Percentiles rank a stretch among this genome's conserved stretches.
Conservation (phyloP, 768 basidiomycete genomes). For the Boletus reticulatus region DNA sequence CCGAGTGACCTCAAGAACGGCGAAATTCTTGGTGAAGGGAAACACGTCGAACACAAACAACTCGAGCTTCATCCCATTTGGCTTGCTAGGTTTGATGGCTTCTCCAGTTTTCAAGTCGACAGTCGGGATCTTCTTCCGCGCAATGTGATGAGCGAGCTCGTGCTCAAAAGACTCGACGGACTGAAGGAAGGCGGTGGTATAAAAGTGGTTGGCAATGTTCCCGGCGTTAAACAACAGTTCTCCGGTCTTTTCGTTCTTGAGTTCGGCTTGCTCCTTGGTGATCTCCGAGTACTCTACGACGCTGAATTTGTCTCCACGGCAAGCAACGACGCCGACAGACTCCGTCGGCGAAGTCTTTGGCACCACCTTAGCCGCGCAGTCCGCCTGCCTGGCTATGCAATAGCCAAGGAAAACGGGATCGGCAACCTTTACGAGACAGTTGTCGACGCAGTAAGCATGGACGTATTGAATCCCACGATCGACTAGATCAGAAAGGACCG, state of each 20-base stretch:
- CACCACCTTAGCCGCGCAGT: constrained; percentile 96
- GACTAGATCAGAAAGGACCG: constrained; percentile 82
- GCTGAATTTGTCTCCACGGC: constrained; percentile 76
- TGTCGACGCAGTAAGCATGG: constrained; percentile 97
- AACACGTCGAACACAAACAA: constrained; percentile 99
- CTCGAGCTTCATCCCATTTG: constrained; percentile 99
- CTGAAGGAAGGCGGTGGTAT: constrained; percentile 83
- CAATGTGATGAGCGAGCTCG: constrained; percentile 95
- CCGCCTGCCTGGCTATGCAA: constrained; percentile 83
- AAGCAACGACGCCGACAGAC: constrained; percentile 92
- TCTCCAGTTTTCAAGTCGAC: constrained; percentile 70
- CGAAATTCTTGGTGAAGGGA: constrained; percentile 80
- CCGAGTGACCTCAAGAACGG: constrained; percentile 85
- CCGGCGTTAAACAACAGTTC: constrained; percentile 90
- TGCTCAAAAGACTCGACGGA: constrained; percentile 78
- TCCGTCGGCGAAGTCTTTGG: constrained; percentile 85
- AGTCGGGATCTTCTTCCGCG: constrained; percentile 93
- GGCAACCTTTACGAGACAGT: constrained; percentile 95
- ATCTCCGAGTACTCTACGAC: constrained; percentile 99
- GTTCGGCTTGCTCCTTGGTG: constrained; percentile 80
- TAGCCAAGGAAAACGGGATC: constrained; percentile 97
- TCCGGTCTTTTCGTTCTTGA: constrained; percentile 62
- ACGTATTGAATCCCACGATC: constrained; percentile 79
- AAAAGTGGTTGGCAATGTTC: constrained; percentile 99
- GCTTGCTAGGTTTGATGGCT: constrained; percentile 72